Evolutionary conservation across 169 alveolate genomes (phyloP).

Genomic region (Plasmodium vinckei): DNA sequence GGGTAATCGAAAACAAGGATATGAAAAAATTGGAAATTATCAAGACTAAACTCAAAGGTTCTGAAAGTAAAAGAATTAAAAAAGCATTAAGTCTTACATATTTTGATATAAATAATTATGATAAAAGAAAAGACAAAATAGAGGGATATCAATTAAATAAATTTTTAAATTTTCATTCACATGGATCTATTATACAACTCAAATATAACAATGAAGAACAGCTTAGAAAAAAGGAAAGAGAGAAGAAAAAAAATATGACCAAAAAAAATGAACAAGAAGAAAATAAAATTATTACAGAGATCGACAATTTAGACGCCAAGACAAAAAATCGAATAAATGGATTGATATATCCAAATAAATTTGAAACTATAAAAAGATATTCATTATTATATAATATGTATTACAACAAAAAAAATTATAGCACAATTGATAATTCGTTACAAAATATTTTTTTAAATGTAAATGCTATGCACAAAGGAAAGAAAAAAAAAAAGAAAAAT

Average conservation of each 20-base stretch:
- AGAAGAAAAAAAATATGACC: not conserved
- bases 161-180: conserved; percentile 22
- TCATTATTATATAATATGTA: conserved; percentile 9
- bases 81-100: conserved; percentile 24
- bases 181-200: conserved; percentile 70
- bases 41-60: not conserved
- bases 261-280: not conserved
- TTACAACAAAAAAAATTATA: not conserved
- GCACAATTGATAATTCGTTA: not conserved
- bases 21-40: not conserved
- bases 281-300: not conserved
- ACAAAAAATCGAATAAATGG: conserved; percentile 11
- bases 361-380: conserved; percentile 36
- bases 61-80: conserved; percentile 26
- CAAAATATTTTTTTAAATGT: not conserved
- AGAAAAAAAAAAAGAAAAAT: not conserved
- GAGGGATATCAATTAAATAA: conserved; percentile 15
- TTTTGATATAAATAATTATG: conserved; percentile 28
- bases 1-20: not conserved
- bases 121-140: conserved; percentile 2
- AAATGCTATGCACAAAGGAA: not conserved
- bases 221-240: conserved; percentile 8
- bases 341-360: conserved; percentile 2
- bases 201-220: conserved; percentile 34
- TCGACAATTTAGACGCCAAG: not conserved